Percentiles rank a stretch among this genome's conserved stretches.
Evolutionary conservation across 176 grass and related monocot genomes (phyloP).

Genomic region (Cenchrus americanus): DNA sequence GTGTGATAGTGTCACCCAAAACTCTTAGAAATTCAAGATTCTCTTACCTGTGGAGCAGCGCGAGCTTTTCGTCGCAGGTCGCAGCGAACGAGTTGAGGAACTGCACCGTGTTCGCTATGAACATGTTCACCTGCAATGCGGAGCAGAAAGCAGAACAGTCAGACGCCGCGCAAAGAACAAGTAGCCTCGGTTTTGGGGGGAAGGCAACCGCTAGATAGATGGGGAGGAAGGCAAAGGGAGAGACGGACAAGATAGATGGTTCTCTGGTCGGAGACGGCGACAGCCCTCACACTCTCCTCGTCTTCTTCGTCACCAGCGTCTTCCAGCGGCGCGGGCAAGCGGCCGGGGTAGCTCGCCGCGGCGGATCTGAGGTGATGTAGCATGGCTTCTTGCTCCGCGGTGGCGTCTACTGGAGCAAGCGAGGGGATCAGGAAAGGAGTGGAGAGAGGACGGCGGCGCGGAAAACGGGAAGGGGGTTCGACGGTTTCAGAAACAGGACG

Average conservation of each 20-base stretch:
- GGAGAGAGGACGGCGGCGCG: neutral
- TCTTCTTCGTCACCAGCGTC: neutral
- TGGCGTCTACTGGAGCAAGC: neutral
- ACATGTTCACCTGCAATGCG: constrained; percentile 66
- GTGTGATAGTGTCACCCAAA: neutral
- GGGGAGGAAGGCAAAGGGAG: neutral
- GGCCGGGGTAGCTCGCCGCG: neutral
- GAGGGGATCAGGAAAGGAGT: neutral
- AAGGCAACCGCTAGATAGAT: neutral
- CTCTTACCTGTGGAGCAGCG: constrained; percentile 61
- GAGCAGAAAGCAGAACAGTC: neutral
- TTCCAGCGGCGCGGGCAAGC: neutral
- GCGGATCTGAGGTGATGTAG: constrained; percentile 31
- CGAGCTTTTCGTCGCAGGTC: constrained; percentile 62
- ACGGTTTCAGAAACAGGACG: neutral
- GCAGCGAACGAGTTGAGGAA: constrained; percentile 72
- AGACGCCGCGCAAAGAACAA: neutral
- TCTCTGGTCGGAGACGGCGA: constrained; percentile 73
- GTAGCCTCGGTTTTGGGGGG: neutral
- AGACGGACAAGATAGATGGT: constrained; percentile 71
- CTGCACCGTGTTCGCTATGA: constrained; percentile 59
- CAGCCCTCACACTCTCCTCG: constrained; percentile 40
- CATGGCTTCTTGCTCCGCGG: constrained; percentile 1
- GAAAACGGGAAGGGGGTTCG: neutral
- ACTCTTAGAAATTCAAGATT: neutral